Evolutionary conservation across 176 grass and related monocot genomes (phyloP).

Genomic region (Themeda triandra): DNA sequence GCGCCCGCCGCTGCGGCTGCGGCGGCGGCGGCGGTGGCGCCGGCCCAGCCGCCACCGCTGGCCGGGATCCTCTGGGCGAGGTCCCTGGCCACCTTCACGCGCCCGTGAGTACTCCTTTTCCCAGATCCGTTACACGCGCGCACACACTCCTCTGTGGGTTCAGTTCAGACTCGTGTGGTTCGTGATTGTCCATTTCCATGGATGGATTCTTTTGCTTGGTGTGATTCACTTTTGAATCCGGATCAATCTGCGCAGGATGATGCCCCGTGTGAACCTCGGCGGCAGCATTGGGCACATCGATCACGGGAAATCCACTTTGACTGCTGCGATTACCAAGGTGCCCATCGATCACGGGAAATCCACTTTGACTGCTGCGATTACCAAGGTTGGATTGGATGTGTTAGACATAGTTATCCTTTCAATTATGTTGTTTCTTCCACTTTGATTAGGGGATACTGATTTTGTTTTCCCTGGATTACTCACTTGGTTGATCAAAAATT

Average conservation of each 20-base stretch:
- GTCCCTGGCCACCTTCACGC: slow-evolving; percentile 91
- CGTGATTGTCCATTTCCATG: neutral
- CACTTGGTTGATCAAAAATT: neutral
- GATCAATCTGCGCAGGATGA: slow-evolving; percentile 65
- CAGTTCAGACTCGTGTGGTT: too few relatives aligned
- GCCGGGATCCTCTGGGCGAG: slow-evolving; percentile 41
- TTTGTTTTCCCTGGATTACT: neutral
- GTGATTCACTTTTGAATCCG: neutral
- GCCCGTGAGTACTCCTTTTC: slow-evolving; percentile 50
- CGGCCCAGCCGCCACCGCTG: neutral
- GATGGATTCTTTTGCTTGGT: neutral
- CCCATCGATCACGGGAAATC: slow-evolving; percentile 95
- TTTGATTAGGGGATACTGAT: neutral
- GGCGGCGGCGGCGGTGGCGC: neutral
- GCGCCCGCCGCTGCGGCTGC: neutral
- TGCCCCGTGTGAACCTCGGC: slow-evolving; percentile 86
- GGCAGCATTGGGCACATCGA: slow-evolving; percentile 91
- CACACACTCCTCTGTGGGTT: too few relatives aligned
- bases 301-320: too few relatives aligned
- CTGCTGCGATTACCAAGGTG: too few relatives aligned
- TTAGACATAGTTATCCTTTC: neutral
- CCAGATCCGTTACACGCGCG: neutral
- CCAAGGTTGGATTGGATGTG: slow-evolving; percentile 53
- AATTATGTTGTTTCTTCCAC: neutral
- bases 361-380: slow-evolving; percentile 87